Evolutionary conservation across 108 stramenopile genomes (phyloP), one percentile per base, ranked within the genome.

Genomic region (Discostella stelligeroides): DNA sequence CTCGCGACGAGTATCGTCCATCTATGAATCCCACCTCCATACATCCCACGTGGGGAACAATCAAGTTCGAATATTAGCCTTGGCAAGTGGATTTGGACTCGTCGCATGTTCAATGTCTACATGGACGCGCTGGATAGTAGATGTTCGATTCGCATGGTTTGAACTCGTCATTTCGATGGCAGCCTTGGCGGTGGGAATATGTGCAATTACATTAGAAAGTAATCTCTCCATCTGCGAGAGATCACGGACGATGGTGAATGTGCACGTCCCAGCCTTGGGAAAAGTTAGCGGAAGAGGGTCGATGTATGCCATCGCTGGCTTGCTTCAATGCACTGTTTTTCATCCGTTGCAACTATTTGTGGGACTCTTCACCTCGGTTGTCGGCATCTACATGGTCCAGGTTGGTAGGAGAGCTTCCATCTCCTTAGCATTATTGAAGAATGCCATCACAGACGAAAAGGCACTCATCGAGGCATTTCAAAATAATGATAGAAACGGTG

Each of bases 401-500:
- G 15, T 73, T 34, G 72, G 72, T 23, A 30, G 17, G 7, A 29
- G 27, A 56, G 72, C 63, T 21, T 45, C 49, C 23, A 50, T 28
- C 12, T 63, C 62, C 17, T 51, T 73, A 25, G 24, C 27, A 2
- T 45, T 1, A 29, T 66, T 86, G 5, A 73, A 63, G 37, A 66
- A 73, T 30, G 53, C 80, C 14, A 84, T 86, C 29, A 77, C 70
- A 21, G 54, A 76, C 46, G 85, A 86, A 58, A 50, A 63, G 50
- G 65, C 68, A 10, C 43, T 86, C 54, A 63, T 79, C 34, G 34
- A 78, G 24, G 79, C 77, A 38, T 86, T 81, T 60, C 59, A 74
- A 24, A 23, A 43, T 42, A 72, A 78, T 53, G 81, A 84, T 60
- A 60, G 43, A 24, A 67, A 82, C 59, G 70, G 70, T 14, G 76